These are phyloP conservation scores for Fraxinus sp. DNA, from an alignment of 305 asterid genomes.

Conservation along the genomic window DNA sequence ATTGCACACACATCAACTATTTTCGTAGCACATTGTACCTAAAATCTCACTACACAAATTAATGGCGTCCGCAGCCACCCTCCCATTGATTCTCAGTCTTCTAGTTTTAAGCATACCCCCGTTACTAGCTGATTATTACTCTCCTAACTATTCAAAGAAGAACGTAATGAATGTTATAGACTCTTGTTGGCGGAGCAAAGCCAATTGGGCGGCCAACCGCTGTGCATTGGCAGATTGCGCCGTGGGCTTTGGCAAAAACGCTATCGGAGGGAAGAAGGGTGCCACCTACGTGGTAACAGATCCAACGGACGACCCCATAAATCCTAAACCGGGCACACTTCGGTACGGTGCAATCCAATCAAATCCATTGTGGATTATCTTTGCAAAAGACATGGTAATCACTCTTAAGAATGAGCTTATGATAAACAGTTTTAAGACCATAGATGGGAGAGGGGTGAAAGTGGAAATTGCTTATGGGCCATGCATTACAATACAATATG, in stretches of 20 bases:
- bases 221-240: constrained; percentile 63
- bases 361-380: constrained; percentile 60
- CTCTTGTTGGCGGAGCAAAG: constrained; percentile 57
- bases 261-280: constrained; percentile 61
- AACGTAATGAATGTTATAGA: constrained; percentile 53
- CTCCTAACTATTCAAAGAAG: constrained; percentile 10
- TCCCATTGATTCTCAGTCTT: constrained; percentile 27
- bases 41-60: constrained; percentile 9
- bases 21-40: constrained; percentile 11
- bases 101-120: constrained; percentile 22
- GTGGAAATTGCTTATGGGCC: constrained; percentile 65
- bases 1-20: constrained; percentile 17
- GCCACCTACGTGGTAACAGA: constrained; percentile 48
- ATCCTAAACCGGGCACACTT: constrained; percentile 64
- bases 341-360: constrained; percentile 64
- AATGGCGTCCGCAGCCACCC: constrained; percentile 37
- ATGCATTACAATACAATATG: constrained; percentile 54
- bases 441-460: constrained; percentile 72
- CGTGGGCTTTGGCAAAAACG: constrained; percentile 55
- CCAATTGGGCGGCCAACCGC: constrained; percentile 61
- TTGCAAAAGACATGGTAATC: constrained; percentile 54
- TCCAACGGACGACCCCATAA: constrained; percentile 52
- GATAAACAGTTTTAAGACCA: constrained; percentile 63
- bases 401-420: constrained; percentile 54
- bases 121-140: constrained; percentile 14